phyloP scores from a whole-genome alignment of 2,329 filamentous ascomycete species.

The Pseudogymnoascus verrucosus region DNA sequence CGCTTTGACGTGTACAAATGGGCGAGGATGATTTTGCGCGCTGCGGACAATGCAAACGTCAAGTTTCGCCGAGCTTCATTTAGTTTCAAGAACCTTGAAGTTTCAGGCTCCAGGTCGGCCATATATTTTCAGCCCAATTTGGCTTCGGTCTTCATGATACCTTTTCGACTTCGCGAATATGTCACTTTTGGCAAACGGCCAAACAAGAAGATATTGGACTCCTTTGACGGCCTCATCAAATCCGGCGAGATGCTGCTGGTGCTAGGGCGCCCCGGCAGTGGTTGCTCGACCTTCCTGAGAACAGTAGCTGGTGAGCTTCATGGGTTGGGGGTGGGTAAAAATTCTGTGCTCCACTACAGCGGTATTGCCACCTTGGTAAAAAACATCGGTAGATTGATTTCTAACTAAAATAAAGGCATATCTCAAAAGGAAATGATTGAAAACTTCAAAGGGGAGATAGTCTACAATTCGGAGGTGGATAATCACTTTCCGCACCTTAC shows the following conservation, averaged over 20 bases:
- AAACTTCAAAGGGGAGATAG: conserved; percentile 47
- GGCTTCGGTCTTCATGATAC: not conserved
- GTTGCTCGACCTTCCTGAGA: conserved; percentile 65
- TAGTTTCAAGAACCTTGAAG: conserved; percentile 2
- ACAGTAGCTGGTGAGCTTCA: conserved; percentile 39
- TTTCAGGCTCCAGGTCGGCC: not conserved
- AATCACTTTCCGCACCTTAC: conserved; percentile 43
- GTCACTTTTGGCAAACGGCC: not conserved
- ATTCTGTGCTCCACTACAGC: conserved; percentile 18
- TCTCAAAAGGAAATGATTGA: conserved; percentile 9
- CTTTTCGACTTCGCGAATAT: not conserved
- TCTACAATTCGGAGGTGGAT: conserved; percentile 46
- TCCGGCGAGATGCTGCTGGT: conserved; percentile 66
- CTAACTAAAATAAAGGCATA: conserved; percentile 1
- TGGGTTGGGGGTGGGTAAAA: conserved; percentile 16
- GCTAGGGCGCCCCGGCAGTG: conserved; percentile 58
- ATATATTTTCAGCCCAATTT: not conserved
- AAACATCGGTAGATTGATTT: no score
- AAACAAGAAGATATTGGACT: conserved; percentile 1
- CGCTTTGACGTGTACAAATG: no score
- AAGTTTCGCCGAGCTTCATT: not conserved
- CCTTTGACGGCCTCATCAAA: conserved; percentile 44
- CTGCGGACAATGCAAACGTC: no score
- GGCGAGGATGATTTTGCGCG: no score
- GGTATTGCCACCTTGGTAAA: not conserved